Base-by-base conservation (phyloP, 1,284 basidiomycete genomes). In the Tilletia setariae region DNA sequence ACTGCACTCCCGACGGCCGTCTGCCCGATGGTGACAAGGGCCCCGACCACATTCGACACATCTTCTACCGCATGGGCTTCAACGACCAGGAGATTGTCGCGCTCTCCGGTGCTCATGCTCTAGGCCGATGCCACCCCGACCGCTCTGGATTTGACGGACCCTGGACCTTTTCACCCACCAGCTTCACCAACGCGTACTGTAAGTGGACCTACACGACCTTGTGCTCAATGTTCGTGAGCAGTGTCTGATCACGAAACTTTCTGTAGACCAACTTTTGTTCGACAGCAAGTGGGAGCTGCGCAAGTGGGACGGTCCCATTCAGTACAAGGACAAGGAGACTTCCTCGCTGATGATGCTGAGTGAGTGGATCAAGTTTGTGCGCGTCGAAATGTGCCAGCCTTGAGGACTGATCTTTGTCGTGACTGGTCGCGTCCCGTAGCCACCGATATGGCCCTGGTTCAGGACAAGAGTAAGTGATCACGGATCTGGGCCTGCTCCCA, bases 271-370 rank as follows among this genome's bases (percentile, higher is more conserved):
- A 70, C 88, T 95, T 46, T 87, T 98, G 68, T 88, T 94, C 76
- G 87, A 91, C 78, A 93, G 97, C 85, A 93, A 90, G 78, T 88
- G 87, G 87, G 75, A 85, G 68, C 87, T 87, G 71, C 90, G 90
- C 88, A 87, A 91, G 84, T 94, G 92, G 92, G 86, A 86, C 72
- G 94, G 94, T 59, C 93, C 94, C 47, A 94, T 93, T 85, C 95
- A 98, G 85, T 90, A 91, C 71, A 89, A 92, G 84, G 94, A 98
- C 86, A 92, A 92, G 88, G 90, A 89, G 84, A 94, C 93, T 62
- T 87, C 75, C 78, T 85, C 88, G 46, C 86, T 98, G 63, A 98
- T 98, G 94, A 98, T 98, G 94, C 76, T 80, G 44, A 64, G 63
- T 44, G 53, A 49, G 56, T 61, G 1, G 25, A 11, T n/a, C 25